phyloP scores from a whole-genome alignment of 2,329 filamentous ascomycete genomes.

The Diaporthe sp. region DNA sequence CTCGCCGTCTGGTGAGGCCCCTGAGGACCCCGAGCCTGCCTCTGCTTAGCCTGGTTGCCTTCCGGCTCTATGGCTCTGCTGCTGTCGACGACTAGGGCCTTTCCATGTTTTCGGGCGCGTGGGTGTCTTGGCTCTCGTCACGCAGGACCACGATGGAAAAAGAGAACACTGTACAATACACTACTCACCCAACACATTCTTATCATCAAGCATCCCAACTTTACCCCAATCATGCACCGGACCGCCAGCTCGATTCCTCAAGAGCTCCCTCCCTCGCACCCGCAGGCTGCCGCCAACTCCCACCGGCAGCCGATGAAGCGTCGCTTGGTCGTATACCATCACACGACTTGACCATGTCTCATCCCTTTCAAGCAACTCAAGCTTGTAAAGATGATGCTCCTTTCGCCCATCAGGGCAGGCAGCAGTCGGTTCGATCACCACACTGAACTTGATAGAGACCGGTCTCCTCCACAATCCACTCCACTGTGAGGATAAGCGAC shows the following conservation, averaged over 20 bases:
- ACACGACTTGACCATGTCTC: background rate
- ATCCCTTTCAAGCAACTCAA: background rate
- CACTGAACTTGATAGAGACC: background rate
- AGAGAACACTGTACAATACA: background rate
- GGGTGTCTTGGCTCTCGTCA: background rate
- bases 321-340: background rate
- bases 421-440: background rate
- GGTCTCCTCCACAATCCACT: background rate
- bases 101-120: too few relatives aligned
- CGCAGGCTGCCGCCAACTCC: background rate
- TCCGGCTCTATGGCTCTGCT: background rate
- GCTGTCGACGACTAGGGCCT: background rate
- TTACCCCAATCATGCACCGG: background rate
- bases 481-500: background rate
- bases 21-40: background rate
- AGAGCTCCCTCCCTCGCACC: background rate
- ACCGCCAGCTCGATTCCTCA: too few relatives aligned
- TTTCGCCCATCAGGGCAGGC: background rate
- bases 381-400: conserved; percentile 7
- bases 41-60: background rate
- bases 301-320: background rate
- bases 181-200: background rate
- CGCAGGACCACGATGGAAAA: background rate
- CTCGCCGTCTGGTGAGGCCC: background rate
- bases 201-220: too few relatives aligned